phyloP scores from a whole-genome alignment of 2,329 filamentous ascomycete genomes.

The Rhynchosporium agropyri region DNA sequence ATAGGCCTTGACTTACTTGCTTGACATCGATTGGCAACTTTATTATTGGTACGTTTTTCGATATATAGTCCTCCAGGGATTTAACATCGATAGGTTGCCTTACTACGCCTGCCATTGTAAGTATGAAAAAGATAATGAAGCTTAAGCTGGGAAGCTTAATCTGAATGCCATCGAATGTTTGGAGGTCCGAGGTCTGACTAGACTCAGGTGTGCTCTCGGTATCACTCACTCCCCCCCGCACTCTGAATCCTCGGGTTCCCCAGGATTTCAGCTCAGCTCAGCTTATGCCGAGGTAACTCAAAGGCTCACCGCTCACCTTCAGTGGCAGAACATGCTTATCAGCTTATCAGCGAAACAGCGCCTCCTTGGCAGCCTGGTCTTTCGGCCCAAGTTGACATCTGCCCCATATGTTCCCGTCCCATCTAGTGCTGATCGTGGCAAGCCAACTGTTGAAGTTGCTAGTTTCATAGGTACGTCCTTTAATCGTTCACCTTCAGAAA shows the following conservation, averaged over 20 bases:
- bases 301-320: not conserved
- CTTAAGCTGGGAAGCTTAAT: not conserved
- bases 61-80: constrained; percentile 78
- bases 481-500: not conserved
- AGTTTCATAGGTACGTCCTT: not conserved
- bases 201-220: not conserved
- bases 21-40: constrained; percentile 82
- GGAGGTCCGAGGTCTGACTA: too few relatives aligned
- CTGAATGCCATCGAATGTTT: not conserved
- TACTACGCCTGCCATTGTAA: constrained; percentile 77
- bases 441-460: not conserved
- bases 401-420: constrained; percentile 9
- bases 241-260: constrained; percentile 1
- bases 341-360: not conserved
- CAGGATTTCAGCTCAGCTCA: not conserved
- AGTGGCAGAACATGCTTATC: constrained; percentile 1
- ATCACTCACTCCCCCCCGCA: not conserved
- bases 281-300: not conserved
- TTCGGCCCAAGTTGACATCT: not conserved
- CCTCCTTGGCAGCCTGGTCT: not conserved
- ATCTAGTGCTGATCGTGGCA: constrained; percentile 5
- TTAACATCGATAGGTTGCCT: constrained; percentile 87
- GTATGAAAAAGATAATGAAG: not conserved
- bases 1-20: constrained; percentile 62
- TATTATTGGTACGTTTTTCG: constrained; percentile 78